phyloP scores from a whole-genome alignment of 2,329 filamentous ascomycete species.

The Apiospora kogelbergensis region DNA sequence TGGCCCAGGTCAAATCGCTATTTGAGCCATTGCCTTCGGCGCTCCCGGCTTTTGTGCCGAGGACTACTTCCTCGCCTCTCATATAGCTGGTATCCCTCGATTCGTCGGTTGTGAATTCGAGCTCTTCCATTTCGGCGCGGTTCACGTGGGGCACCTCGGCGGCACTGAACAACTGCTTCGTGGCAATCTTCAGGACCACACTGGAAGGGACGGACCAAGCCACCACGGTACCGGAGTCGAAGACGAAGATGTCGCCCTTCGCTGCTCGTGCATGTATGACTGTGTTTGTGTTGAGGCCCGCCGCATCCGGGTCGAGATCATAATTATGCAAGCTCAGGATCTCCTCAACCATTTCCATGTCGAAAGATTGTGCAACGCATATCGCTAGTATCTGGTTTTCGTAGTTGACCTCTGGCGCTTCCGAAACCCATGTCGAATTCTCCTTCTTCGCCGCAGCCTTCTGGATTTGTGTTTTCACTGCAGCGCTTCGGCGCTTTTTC shows the following conservation, averaged over 20 bases:
- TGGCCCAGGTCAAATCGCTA: constrained; percentile 71
- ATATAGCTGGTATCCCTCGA: constrained; percentile 73
- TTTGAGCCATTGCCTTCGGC: constrained; percentile 41
- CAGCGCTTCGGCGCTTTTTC: constrained; percentile 78
- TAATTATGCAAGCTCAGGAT: constrained; percentile 61
- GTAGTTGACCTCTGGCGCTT: constrained; percentile 32
- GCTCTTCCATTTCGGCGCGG: constrained; percentile 79
- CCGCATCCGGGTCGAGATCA: constrained; percentile 60
- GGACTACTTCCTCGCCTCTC: constrained; percentile 82
- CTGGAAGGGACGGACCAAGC: constrained; percentile 84
- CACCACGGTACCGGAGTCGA: constrained; percentile 90
- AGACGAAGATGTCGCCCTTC: constrained; percentile 89
- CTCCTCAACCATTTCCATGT: constrained; percentile 60
- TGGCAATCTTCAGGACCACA: constrained; percentile 68
- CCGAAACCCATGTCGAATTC: constrained; percentile 19
- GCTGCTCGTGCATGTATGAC: constrained; percentile 62
- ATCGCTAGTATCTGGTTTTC: constrained; percentile 53
- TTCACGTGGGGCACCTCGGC: constrained; percentile 72
- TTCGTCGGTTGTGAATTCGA: constrained; percentile 81
- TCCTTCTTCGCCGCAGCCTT: constrained; percentile 31
- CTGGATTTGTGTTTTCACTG: constrained; percentile 65
- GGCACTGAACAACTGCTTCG: constrained; percentile 71
- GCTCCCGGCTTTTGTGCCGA: constrained; percentile 70
- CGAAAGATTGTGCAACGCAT: constrained; percentile 63
- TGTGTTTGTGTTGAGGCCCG: constrained; percentile 60